phyloP scores from a whole-genome alignment of 441 rosid species.

The Cnidoscolus chayamansa region DNA sequence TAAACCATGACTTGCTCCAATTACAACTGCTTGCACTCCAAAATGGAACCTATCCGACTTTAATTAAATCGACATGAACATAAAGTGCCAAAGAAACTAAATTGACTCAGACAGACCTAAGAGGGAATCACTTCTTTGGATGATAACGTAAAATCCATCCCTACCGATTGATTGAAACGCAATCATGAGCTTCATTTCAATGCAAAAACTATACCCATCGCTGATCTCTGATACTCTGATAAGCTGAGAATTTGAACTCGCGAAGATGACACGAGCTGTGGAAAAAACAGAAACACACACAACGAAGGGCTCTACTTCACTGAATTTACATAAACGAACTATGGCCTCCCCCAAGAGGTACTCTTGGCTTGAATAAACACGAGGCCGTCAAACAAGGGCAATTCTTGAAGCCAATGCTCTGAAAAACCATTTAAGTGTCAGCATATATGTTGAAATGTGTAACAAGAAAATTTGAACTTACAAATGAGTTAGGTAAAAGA shows the following conservation, averaged over 20 bases:
- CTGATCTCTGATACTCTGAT: background rate
- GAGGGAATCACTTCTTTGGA: too few species aligned
- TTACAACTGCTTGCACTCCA: background rate
- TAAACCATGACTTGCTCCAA: background rate
- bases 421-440: slow-evolving; percentile 24
- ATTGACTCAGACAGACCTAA: too few species aligned
- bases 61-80: too few species aligned
- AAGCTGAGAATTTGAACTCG: slow-evolving; percentile 1
- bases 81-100: too few species aligned
- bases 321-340: slow-evolving; percentile 46
- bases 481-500: background rate
- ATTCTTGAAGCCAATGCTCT: slow-evolving; percentile 68
- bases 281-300: background rate
- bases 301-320: background rate
- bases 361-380: slow-evolving; percentile 67
- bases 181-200: background rate
- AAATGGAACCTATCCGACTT: background rate
- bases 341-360: slow-evolving; percentile 86
- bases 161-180: too few species aligned
- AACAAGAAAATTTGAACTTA: background rate
- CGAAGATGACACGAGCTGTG: background rate
- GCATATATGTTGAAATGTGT: background rate
- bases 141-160: too few species aligned
- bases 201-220: too few species aligned
- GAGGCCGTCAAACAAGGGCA: slow-evolving; percentile 59